Evolutionary conservation across 2,329 filamentous ascomycete species (phyloP).

Genomic region (Fusarium graminum): DNA sequence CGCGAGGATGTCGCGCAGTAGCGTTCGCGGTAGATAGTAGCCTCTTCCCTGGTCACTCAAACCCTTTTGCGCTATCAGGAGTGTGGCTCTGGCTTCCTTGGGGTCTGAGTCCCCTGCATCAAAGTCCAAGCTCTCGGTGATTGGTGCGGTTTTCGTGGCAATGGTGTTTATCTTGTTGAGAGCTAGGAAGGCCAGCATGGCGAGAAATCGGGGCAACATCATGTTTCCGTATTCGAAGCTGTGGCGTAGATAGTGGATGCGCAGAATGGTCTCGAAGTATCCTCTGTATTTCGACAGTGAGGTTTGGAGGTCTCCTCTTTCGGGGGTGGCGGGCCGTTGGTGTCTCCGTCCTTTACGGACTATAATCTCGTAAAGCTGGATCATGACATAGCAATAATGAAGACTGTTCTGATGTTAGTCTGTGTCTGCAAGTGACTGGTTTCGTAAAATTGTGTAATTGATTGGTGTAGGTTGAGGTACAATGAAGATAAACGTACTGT

Average conservation of each 20-base stretch:
- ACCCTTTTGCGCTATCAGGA: conserved; percentile 13
- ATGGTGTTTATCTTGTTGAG: background rate
- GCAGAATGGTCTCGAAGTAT: conserved; percentile 21
- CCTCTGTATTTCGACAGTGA: background rate
- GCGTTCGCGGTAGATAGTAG: conserved; percentile 3
- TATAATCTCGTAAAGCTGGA: conserved; percentile 9
- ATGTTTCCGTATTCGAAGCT: conserved; percentile 23
- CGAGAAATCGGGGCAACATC: conserved; percentile 20
- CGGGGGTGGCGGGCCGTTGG: fast-evolving
- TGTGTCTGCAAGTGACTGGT: too few species aligned
- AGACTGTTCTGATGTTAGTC: background rate
- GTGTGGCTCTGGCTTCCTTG: background rate
- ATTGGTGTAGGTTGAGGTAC: background rate
- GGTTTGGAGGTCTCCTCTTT: background rate
- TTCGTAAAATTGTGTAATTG: background rate
- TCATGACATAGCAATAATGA: background rate
- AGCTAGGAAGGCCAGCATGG: conserved; percentile 6
- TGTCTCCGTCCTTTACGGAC: background rate
- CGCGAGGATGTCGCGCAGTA: background rate
- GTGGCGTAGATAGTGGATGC: conserved; percentile 26
- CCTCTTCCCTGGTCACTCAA: conserved; percentile 13
- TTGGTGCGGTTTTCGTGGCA: background rate
- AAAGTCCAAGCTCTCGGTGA: background rate
- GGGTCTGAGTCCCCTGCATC: conserved; percentile 5
- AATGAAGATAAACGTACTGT: conserved; percentile 6